These are phyloP conservation scores for Paraphaeosphaeria minitans DNA, from an alignment of 2,329 filamentous ascomycete species.

Conservation along the genomic window DNA sequence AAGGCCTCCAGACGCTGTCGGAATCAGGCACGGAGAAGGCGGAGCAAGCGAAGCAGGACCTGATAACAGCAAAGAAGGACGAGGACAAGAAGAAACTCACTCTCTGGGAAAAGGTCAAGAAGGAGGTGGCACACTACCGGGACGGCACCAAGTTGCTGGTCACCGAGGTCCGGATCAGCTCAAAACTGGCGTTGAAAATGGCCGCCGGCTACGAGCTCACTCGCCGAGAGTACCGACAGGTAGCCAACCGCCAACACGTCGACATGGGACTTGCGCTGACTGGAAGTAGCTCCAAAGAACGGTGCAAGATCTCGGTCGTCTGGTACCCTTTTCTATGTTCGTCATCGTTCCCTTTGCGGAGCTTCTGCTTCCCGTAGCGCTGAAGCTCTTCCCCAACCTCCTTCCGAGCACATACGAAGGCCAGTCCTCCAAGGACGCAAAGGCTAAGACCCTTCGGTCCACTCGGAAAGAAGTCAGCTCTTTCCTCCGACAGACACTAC, in stretches of 20 bases:
- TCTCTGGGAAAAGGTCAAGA: slow-evolving; percentile 89
- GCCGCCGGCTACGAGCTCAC: slow-evolving; percentile 96
- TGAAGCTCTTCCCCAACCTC: slow-evolving; percentile 96
- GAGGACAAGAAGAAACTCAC: slow-evolving; percentile 82
- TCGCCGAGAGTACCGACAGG: slow-evolving; percentile 87
- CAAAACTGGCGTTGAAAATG: slow-evolving; percentile 92
- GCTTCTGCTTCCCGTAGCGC: slow-evolving; percentile 84
- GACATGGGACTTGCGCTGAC: slow-evolving; percentile 18
- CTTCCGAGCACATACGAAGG: slow-evolving; percentile 97
- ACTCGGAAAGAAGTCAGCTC: slow-evolving; percentile 92
- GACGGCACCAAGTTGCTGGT: slow-evolving; percentile 95
- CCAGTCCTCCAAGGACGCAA: slow-evolving; percentile 86
- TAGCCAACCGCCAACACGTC: slow-evolving; percentile 28
- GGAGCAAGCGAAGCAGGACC: slow-evolving; percentile 54
- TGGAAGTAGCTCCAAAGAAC: slow-evolving; percentile 73
- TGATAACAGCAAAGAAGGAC: slow-evolving; percentile 65
- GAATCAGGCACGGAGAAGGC: slow-evolving; percentile 68
- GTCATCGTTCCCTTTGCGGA: slow-evolving; percentile 97
- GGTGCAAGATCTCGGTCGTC: slow-evolving; percentile 86
- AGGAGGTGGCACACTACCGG: slow-evolving; percentile 94
- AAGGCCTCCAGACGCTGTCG: slow-evolving; percentile 58
- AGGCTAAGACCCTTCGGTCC: slow-evolving; percentile 78
- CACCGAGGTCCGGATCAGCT: slow-evolving; percentile 91
- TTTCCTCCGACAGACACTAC: slow-evolving; percentile 86
- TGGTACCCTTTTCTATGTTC: slow-evolving; percentile 96